Base-by-base conservation (phyloP, 2,329 filamentous ascomycete genomes). In the Colletotrichum sp. region DNA sequence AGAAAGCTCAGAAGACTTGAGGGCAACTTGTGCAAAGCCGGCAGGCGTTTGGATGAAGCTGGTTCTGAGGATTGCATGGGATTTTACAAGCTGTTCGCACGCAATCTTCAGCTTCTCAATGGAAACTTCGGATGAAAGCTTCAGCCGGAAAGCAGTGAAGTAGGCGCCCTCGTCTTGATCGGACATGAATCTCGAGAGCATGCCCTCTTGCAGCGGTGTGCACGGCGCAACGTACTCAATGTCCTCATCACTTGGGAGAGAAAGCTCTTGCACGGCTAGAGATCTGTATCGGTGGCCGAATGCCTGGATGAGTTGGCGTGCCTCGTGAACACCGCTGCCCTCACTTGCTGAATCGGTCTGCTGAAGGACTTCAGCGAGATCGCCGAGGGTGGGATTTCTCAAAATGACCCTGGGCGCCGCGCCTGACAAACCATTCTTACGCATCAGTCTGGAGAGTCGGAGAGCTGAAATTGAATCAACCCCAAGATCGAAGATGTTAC, bases 391-490 rank as follows among this genome's bases (percentile, higher is more conserved):
- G 0, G 90, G 88, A 80, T 93, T 90, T 74, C 90, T 92, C 83
- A 98, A 90, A 6, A 98, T 87, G 1, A 91, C 79, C 0, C 94
- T 92, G 2, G 95, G 90, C 9, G 90, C 92, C 0, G 92, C 92
- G 16, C 88, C 85, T 2, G 81, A 39, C 69, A 96, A 90, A 0
- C 95, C 95, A 3, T 86, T 86, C 4, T 89, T 87, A 78, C 92
- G 94, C 16, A 98, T 86, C 15, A 88, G 83, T 7, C 90, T 88
- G 1, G 94, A 89, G 34, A 98, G 89, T 9, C 92, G 89, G 62
- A 98, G 92, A 0, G 94, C 94, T 0, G 95, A 95, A 18, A 98
- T 95, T 0, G 96, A 98, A 80, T 98, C 96, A 28, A 98, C 88
- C 0, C 96, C 96, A 2, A 98, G 87, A 78, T 98, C 95, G 79